A percentile compares a stretch with the other conserved stretches of the same genome.
Evolutionary conservation across 2,329 filamentous ascomycete species (phyloP).

Genomic region (Alternaria sp.): DNA sequence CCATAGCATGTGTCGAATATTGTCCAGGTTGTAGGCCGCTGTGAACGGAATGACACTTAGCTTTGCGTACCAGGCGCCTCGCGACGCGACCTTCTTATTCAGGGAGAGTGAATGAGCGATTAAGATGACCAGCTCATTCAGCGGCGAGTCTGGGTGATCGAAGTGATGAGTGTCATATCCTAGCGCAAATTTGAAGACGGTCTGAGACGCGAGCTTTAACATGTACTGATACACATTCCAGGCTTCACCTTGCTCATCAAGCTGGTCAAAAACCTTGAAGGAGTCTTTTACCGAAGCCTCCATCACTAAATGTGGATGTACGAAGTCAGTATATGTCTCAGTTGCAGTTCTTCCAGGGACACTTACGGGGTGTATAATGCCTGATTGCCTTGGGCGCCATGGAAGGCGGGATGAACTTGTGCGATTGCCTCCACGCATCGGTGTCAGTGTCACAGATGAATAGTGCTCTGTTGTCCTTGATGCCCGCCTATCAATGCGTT

Average conservation of each 20-base stretch:
- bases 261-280: slow-evolving; percentile 29
- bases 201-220: slow-evolving; percentile 25
- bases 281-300: slow-evolving; percentile 21
- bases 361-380: slow-evolving; percentile 20
- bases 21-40: slow-evolving; percentile 16
- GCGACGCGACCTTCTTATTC: slow-evolving; percentile 25
- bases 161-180: slow-evolving; percentile 25
- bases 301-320: slow-evolving; percentile 5
- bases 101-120: slow-evolving; percentile 21
- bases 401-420: slow-evolving; percentile 27
- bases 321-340: too few species aligned
- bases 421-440: slow-evolving; percentile 17
- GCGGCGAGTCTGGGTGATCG: slow-evolving; percentile 13
- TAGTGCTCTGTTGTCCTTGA: slow-evolving; percentile 23
- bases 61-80: slow-evolving; percentile 24
- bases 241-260: slow-evolving; percentile 23
- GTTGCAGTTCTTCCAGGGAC: too few species aligned
- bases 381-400: slow-evolving; percentile 23
- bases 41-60: slow-evolving; percentile 19
- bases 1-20: slow-evolving; percentile 14
- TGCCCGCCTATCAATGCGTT: neutral
- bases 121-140: slow-evolving; percentile 20
- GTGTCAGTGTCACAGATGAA: slow-evolving; percentile 26
- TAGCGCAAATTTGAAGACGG: slow-evolving; percentile 21
- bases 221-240: slow-evolving; percentile 31